Conservation (phyloP, 805 yeast species). For the Starmerella ratchasimensis region DNA sequence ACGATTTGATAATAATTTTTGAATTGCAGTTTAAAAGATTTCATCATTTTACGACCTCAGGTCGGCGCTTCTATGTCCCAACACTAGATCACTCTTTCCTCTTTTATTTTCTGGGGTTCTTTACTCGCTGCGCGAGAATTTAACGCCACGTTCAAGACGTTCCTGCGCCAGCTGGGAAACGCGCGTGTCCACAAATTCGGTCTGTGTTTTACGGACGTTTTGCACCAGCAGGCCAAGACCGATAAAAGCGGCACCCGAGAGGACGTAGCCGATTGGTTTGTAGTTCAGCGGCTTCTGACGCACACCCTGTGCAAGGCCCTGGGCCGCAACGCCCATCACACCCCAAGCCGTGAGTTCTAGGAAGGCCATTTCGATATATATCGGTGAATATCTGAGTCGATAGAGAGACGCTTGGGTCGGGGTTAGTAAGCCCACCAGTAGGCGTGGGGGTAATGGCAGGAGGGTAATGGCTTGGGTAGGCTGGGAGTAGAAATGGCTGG, state of each 20-base stretch:
- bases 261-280: conserved; percentile 25
- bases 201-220: conserved; percentile 22
- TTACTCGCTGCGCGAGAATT: conserved; percentile 17
- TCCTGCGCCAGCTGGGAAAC: conserved; percentile 19
- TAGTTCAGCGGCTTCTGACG: conserved; percentile 27
- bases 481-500: too few relatives aligned
- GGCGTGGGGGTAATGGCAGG: too few relatives aligned
- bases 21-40: too few relatives aligned
- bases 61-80: too few relatives aligned
- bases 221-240: conserved; percentile 25
- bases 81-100: too few relatives aligned
- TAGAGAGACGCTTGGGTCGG: too few relatives aligned
- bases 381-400: too few relatives aligned
- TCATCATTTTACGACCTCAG: too few relatives aligned
- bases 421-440: too few relatives aligned
- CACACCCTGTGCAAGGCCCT: conserved; percentile 26
- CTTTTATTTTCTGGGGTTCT: too few relatives aligned
- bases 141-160: conserved; percentile 23
- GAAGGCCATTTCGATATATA: conserved; percentile 13
- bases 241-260: conserved; percentile 24
- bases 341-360: conserved; percentile 22
- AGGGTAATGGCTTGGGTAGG: too few relatives aligned
- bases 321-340: conserved; percentile 19
- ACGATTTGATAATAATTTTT: too few relatives aligned
- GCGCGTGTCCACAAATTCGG: conserved; percentile 23